Base-by-base conservation (phyloP, 192 early-diverging fungal genomes). In the Entophlyctis luteolus region DNA sequence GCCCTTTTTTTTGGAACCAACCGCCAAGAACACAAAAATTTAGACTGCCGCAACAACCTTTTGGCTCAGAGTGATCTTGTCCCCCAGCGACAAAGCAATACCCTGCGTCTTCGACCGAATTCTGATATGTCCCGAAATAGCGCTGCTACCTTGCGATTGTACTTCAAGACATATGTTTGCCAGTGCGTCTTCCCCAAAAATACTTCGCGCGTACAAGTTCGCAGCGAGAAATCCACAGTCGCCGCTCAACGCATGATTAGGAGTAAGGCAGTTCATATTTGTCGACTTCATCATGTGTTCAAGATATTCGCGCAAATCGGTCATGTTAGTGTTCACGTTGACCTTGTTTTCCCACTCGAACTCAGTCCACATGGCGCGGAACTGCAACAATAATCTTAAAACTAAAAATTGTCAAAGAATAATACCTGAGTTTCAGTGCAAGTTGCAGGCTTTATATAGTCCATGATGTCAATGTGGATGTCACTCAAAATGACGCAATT, bases 291-390 rank as follows among this genome's bases (percentile, higher is more conserved):
- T 91, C 48, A 99, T 93, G 70, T 98, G 95, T 36, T 90, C 75
- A 12, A 99, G 79, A 72, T 96, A 99, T 36, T 79, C 79, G 71
- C 89, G 84, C 39, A 98, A 77, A 72, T 98, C 91, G 48, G 89
- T 91, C 63, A 92, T 89, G 49, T 89, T 94, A 4, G 96, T 97
- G 67, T 93, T 91, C 66, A 96, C 95, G 56, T 93, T 93, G 62
- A 99, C 94, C 85, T 98, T 98, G 83, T 99, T 99, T 76, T 99
- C 96, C 96, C 96, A 99, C 75, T 99, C 96, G 81, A 99, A 99
- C 78, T 99, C 96, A 49, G 87, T 91, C 96, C 96, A 99, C 93
- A 97, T 96, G 66, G 87, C 77, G 55, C 95, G 88, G 92, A 99
- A 99, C 86, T 89, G 60, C 2, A 32, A 68, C 50, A 46, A 35